These are phyloP conservation scores for Backusella luteola DNA, from an alignment of 192 early-diverging fungal genomes.

Conservation along the genomic window DNA sequence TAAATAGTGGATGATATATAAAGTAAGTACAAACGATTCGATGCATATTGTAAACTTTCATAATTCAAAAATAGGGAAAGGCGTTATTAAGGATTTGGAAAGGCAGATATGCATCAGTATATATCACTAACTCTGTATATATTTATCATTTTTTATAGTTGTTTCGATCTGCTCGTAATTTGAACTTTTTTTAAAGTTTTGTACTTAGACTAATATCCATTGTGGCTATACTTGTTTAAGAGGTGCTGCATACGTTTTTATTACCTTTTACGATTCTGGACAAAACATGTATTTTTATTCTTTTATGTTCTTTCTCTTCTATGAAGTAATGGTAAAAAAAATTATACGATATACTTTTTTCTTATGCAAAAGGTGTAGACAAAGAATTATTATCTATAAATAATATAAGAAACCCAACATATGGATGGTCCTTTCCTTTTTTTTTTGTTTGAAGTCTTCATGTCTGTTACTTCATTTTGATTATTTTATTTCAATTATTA, in stretches of 20 bases:
- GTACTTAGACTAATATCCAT: background rate
- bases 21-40: background rate
- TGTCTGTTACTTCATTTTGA: background rate
- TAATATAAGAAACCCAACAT: background rate
- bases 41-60: background rate
- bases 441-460: background rate
- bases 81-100: background rate
- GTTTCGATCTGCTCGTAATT: background rate
- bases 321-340: background rate
- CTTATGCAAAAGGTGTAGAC: background rate
- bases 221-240: background rate
- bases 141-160: background rate
- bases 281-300: background rate
- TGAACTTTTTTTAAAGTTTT: background rate
- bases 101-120: background rate
- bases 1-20: background rate
- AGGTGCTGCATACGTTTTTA: background rate
- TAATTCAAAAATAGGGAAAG: background rate
- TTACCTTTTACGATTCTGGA: background rate
- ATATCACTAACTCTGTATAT: background rate
- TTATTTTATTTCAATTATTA: background rate
- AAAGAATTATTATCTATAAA: background rate
- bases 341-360: background rate
- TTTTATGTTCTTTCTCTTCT: background rate
- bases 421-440: background rate